Evolutionary conservation across 1,284 basidiomycete genomes (phyloP).

Genomic region (Marasmius fiardii): DNA sequence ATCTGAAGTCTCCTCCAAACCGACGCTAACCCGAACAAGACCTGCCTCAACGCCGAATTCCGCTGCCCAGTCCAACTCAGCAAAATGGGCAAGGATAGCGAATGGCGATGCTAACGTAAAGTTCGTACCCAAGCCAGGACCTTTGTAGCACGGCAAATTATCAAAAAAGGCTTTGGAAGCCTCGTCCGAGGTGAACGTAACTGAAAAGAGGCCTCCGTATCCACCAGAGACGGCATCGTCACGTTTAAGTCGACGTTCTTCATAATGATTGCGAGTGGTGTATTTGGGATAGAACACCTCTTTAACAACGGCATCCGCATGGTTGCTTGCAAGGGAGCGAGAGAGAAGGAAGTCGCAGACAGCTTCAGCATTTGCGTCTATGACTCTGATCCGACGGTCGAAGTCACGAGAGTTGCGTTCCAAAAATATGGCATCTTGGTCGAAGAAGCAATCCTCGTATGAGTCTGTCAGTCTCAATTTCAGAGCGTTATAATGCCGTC

Average conservation of each 20-base stretch:
- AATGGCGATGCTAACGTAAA: slow-evolving; percentile 95
- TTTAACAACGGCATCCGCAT: slow-evolving; percentile 57
- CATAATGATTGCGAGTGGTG: slow-evolving; percentile 73
- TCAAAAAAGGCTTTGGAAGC: slow-evolving; percentile 90
- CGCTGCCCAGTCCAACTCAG: slow-evolving; percentile 91
- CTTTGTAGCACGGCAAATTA: slow-evolving; percentile 80
- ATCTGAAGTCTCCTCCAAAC: slow-evolving; percentile 74
- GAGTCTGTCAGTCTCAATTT: slow-evolving; percentile 55
- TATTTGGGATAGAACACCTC: slow-evolving; percentile 91
- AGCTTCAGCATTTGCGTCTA: slow-evolving; percentile 83
- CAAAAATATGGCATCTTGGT: slow-evolving; percentile 95
- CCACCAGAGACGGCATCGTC: slow-evolving; percentile 45
- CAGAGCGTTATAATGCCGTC: slow-evolving; percentile 64
- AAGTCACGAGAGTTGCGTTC: slow-evolving; percentile 98
- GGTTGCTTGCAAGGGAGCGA: slow-evolving; percentile 36
- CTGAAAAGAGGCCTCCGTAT: slow-evolving; percentile 89
- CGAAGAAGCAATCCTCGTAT: slow-evolving; percentile 89
- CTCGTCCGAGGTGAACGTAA: slow-evolving; percentile 74
- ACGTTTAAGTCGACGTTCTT: slow-evolving; percentile 51
- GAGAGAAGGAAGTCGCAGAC: slow-evolving; percentile 79
- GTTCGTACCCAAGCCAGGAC: slow-evolving; percentile 93
- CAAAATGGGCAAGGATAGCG: slow-evolving; percentile 90
- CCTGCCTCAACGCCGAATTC: slow-evolving; percentile 82
- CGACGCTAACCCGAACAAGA: slow-evolving; percentile 88
- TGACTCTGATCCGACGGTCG: slow-evolving; percentile 67